Conservation (phyloP, 2,329 filamentous ascomycete genomes). For the Trichoderma semiorbis region DNA sequence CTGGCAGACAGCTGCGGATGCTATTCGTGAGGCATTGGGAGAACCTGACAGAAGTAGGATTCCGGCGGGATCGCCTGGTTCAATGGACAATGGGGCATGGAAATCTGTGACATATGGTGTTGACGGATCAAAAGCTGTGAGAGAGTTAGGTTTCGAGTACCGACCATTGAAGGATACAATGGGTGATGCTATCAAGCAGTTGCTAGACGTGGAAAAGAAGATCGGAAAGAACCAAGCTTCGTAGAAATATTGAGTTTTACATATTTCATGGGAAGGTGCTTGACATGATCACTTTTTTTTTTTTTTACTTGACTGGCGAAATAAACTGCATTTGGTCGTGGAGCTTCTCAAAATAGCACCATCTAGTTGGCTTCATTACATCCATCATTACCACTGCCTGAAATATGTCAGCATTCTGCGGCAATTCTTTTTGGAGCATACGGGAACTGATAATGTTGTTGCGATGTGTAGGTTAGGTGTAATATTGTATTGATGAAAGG, state of each 20-base stretch:
- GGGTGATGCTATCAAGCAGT: background rate
- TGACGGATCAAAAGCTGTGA: background rate
- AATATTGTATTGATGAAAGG: no score
- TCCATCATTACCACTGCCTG: background rate
- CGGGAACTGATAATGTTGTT: no score
- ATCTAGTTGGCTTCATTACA: background rate
- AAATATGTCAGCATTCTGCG: background rate
- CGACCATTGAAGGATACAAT: background rate
- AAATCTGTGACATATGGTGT: background rate
- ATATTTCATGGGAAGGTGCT: background rate
- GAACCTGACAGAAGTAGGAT: background rate
- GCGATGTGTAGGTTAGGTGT: no score
- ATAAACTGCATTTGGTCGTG: background rate
- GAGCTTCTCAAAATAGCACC: background rate
- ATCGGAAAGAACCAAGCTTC: background rate
- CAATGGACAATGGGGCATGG: background rate
- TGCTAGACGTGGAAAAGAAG: background rate
- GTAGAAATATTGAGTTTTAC: background rate
- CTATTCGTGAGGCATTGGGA: background rate
- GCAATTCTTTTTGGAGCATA: background rate
- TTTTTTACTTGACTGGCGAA: background rate
- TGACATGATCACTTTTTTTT: background rate
- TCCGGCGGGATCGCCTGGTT: background rate
- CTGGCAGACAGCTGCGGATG: background rate
- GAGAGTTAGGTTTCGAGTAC: background rate